Evolutionary conservation across 768 basidiomycete genomes (phyloP), one percentile per base, ranked within the genome.

Genomic region (Mrakia blollopis): DNA sequence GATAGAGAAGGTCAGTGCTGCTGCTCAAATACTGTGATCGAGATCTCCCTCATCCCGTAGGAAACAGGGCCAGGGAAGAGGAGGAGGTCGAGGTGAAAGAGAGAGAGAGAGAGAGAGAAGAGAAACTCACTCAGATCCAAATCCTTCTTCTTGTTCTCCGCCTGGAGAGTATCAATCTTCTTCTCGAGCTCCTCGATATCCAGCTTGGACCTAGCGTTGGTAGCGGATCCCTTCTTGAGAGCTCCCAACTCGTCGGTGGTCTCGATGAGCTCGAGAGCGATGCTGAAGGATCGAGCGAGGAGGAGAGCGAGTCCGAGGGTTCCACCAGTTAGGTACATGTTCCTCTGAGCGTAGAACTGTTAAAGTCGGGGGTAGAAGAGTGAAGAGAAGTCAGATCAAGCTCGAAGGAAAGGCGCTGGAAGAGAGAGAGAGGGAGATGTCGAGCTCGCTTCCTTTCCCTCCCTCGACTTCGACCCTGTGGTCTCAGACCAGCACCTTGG

Each of bases 251-350:
- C 89, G 80, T 95, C 94, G 83, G 96, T 93, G 0, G 90, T 88
- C 80, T 92, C 90, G 79, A 98, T 90, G 80, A 97, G 89, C 82
- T 98, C 93, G 81, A 94, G 89, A 65, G 92, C 88, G 83, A 98
- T 92, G 83, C 91, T 90, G 86, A 98, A 98, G 5, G 91, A 92
- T 80, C 95, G 90, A 3, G 94, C 91, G 80, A 98, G 89, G 80
- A 97, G 91, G 75, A 98, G 89, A 13, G 96, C 97, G 30, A 99
- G 90, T 90, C 98, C 97, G 65, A 99, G 87, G 78, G 91, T 93
- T 83, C 79, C 78, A 23, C 73, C 76, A 23, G 76, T 76, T 9
- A 79, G 62, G 78, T 79, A 78, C 52, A 37, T 35, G 82, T 96
- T 97, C 74, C 94, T 88, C 83, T 95, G 93, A 3, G 93, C 87